phyloP scores from a whole-genome alignment of 257 asterid species.

The Rauvolfia tetraphylla region DNA sequence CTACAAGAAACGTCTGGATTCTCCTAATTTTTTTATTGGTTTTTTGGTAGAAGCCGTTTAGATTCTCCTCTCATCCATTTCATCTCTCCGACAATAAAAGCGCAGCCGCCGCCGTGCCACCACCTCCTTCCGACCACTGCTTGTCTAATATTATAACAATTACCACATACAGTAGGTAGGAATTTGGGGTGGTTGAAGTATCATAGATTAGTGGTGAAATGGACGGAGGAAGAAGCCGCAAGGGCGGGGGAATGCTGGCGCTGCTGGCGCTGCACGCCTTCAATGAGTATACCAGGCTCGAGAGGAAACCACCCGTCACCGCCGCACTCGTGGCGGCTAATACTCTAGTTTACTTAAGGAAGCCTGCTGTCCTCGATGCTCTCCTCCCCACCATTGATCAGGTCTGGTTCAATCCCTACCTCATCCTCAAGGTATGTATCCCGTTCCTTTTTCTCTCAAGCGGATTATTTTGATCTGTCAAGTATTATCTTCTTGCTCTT shows the following conservation, averaged over 20 bases:
- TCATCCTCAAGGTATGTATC: conserved; percentile 64
- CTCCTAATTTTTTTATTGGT: too few relatives aligned
- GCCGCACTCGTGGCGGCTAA: conserved; percentile 78
- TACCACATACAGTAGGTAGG: background rate
- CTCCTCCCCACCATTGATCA: conserved; percentile 59
- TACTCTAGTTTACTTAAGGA: conserved; percentile 66
- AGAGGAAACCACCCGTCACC: conserved; percentile 82
- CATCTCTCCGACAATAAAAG: background rate
- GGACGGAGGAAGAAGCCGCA: conserved; percentile 45
- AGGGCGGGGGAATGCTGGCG: conserved; percentile 67
- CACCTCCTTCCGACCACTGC: background rate
- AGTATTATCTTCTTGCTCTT: background rate
- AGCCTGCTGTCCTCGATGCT: conserved; percentile 48
- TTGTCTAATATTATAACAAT: background rate
- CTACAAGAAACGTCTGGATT: too few relatives aligned
- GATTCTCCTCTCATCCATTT: background rate
- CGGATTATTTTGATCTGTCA: background rate
- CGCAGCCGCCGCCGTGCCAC: background rate
- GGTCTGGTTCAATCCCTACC: conserved; percentile 86
- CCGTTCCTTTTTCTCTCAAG: background rate
- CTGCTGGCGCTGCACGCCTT: conserved; percentile 64
- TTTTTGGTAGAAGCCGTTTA: background rate
- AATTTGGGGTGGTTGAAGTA: background rate
- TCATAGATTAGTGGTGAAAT: background rate
- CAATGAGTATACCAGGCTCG: conserved; percentile 58